A percentile compares a stretch with the other conserved stretches of the same genome.
Conservation (phyloP, 75 land plant genomes). For the Pinus albicaulis region DNA sequence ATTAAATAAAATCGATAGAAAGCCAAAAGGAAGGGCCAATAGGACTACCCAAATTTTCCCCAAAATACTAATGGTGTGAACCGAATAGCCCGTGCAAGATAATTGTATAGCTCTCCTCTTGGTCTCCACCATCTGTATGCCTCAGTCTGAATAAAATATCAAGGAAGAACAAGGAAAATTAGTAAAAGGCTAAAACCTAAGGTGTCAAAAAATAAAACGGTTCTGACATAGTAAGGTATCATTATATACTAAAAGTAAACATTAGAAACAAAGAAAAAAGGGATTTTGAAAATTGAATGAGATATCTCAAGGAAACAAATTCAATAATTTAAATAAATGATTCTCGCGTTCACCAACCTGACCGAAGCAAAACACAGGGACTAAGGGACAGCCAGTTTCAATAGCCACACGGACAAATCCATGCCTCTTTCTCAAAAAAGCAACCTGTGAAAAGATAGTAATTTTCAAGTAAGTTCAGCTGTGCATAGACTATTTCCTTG, state of each 20-base stretch:
- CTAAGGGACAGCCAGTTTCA: slow-evolving; percentile 78
- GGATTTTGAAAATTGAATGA: neutral
- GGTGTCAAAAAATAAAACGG: too few species aligned
- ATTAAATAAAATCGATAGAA: neutral
- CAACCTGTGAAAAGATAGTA: slow-evolving; percentile 42
- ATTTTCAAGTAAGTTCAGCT: neutral
- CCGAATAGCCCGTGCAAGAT: slow-evolving; percentile 54
- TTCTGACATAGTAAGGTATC: neutral
- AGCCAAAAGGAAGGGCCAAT: neutral
- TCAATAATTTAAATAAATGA: neutral
- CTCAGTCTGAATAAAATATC: slow-evolving; percentile 23
- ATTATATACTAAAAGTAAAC: neutral
- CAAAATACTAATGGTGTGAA: slow-evolving; percentile 90
- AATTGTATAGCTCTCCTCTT: slow-evolving; percentile 54
- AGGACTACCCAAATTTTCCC: slow-evolving; percentile 80
- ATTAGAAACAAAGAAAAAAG: neutral
- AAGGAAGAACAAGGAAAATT: neutral
- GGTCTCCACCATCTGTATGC: slow-evolving; percentile 84
- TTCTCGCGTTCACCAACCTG: slow-evolving; percentile 50
- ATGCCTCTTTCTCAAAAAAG: slow-evolving; percentile 66
- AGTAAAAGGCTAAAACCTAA: too few species aligned
- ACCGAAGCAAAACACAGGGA: slow-evolving; percentile 93
- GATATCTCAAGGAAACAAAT: neutral
- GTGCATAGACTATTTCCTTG: neutral
- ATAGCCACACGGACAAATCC: slow-evolving; percentile 94